phyloP scores from a whole-genome alignment of 2,329 filamentous ascomycete species.

The Ophiostoma himal-ulmi region DNA sequence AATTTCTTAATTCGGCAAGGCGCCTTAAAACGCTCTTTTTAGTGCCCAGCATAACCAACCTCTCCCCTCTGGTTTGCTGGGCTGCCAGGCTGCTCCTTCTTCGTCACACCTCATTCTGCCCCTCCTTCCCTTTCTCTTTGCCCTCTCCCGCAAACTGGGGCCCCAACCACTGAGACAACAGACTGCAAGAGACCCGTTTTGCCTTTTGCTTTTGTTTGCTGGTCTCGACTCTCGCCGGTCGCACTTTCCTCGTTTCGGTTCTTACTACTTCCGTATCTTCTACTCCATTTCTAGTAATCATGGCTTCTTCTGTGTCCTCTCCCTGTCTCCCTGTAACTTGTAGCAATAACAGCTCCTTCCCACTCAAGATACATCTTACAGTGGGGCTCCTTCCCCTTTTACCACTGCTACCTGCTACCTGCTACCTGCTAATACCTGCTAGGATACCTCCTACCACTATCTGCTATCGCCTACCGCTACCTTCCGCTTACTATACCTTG shows the following conservation, averaged over 20 bases:
- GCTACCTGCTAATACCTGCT: neutral
- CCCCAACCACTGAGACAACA: neutral
- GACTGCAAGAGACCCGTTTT: neutral
- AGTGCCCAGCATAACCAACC: neutral
- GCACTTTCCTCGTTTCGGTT: neutral
- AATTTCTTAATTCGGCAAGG: slow-evolving; percentile 3
- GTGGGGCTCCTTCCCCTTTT: slow-evolving; percentile 8
- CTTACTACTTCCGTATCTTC: neutral
- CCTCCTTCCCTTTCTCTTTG: slow-evolving; percentile 6
- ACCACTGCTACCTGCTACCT: neutral
- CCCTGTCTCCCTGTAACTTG: neutral
- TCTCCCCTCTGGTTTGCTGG: slow-evolving; percentile 6
- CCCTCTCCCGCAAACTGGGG: neutral
- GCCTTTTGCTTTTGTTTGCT: neutral
- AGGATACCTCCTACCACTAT: neutral
- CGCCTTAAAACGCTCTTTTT: neutral
- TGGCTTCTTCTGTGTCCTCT: neutral
- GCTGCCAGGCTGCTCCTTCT: neutral
- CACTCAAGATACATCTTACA: slow-evolving; percentile 1
- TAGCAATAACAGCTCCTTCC: neutral
- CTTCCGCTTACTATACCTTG: neutral
- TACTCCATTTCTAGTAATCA: neutral
- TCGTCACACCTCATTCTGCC: neutral
- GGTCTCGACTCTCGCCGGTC: neutral
- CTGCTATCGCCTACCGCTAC: neutral